Evolutionary conservation across 352 stramenopile species (phyloP), one percentile per base, ranked within the genome.

Genomic region (Globisporangium emineosum): DNA sequence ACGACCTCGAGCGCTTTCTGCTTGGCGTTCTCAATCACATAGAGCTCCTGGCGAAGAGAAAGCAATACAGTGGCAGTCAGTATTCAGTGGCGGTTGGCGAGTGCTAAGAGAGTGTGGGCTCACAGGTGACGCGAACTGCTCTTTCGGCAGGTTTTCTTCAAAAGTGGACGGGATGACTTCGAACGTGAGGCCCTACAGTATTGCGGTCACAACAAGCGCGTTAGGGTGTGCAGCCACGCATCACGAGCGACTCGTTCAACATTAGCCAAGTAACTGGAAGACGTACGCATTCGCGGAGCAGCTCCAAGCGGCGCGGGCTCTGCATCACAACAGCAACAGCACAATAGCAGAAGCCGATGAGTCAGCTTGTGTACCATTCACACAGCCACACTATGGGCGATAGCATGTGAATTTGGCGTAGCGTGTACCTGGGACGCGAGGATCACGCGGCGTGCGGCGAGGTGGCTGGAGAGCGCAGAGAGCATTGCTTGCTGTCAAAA

Each of bases 141-240:
- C 69, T 70, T 93, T 94, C 51, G 82, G 77, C 15, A 94, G 68
- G 57, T 91, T 90, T 64, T 94, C 86, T 67, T 94, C 83, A 66
- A 94, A 94, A 10, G 73, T 89, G 8, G 86, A 94, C 27, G 83
- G 79, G 47, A 94, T 83, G 43, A 94, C 83, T 37, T 94, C 81
- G 56, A 93, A 91, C 0, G 37, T 64, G 33, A 94, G 72, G 57
- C 83, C 83, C 83, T 94, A 13, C 15, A 50, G 49, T 42, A 27
- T 25, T 25, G 19, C 3, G 49, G 32, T 21, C 8, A 50, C 17
- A 25, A 19, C 23, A 66, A 29, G 0, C 5, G 8, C 25, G 13
- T 27, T 43, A n/a, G n/a, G 15, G 13, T 17, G 17, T 10, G 7
- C n/a, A 9, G 10, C 3, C 52, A 45, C 4, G 30, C 19, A 42